Base-by-base conservation (phyloP, 2,329 filamentous ascomycete species). In the Orbilia oligospora region DNA sequence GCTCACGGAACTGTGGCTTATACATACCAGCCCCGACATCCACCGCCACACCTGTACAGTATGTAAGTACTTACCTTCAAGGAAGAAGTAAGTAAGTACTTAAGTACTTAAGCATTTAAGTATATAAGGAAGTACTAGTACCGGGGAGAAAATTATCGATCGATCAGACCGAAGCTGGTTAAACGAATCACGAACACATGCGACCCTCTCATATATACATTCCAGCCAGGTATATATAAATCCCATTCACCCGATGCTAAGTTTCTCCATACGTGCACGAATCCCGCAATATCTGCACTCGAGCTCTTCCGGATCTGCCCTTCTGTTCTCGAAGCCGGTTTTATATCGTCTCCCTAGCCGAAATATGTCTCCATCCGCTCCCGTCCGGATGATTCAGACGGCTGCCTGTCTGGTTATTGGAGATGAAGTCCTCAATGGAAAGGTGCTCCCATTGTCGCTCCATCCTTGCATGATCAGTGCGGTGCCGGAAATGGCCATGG, bases 401-500 rank as follows among this genome's bases (percentile, higher is more conserved):
- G 96, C 95, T 10, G 95, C 92, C 71, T 97, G 93, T 84, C 86
- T 98, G 80, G 94, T 99, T 77, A 98, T 99, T 82, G 95, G 95
- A n/a, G 95, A 98, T 85, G 95, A 97, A 85, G 94, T 98, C 4
- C 87, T 98, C 3, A 94, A 94, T 22, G 95, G 96, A 82, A 98
- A 98, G 91, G 94, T 93, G 83, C 67, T 58, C 48, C 38, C 36
- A 16, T 27, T 44, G 36, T 24, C 6, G 56, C 20, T 38, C 56
- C 56, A 44, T 61, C 20, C 36, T 24, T 27, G 56, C 56, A 44
- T 30, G 46, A 14, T 44, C 41, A 20, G 20, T 24, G 22, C 48
- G 48, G 16, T 24, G 20, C 8, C 48, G 10, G 48, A 22, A 20
- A 16, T 51, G 48, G 48, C 48, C 48, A 27, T 24, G 6, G 9